Base-by-base conservation (phyloP, 768 basidiomycete genomes). In the Termitomyces sp. region DNA sequence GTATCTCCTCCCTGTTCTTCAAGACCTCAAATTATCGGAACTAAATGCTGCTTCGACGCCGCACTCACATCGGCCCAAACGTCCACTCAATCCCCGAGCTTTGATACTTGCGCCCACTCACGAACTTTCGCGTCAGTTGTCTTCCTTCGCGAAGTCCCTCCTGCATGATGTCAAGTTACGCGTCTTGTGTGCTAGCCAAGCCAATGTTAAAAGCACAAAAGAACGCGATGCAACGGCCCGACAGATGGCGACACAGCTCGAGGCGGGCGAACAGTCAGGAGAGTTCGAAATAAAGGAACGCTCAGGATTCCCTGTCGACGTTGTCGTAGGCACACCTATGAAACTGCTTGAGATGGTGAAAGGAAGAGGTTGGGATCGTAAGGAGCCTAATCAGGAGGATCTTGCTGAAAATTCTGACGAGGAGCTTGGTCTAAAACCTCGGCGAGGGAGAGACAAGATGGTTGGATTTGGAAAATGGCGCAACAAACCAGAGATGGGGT, bases 91-190 rank as follows among this genome's bases (percentile, higher is more conserved):
- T 57, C 93, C 93, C 0, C 84, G 91, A 2, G 90, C 86, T 0
- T 71, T 97, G 45, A 74, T 97, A 45, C 79, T 96, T 15, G 87
- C 90, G 1, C 93, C 93, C 0, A 95, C 93, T 0, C 93, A 96
- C 65, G 93, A 96, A 66, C 81, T 97, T 15, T 77, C 89, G 2
- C 80, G 93, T 3, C 93, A 95, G 65, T 76, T 94, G 0, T 79
- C 91, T 0, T 67, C 70, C 0, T 88, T 86, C 55, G 85, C 91
- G 2, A 95, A 95, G 62, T 70, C 77, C 2, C 74, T 96, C 1
- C 70, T 87, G 24, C 92, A 94, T 68, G 69, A 81, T 15, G 76
- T 83, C 62, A 92, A 91, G 66, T 76, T 95, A 12, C 83, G 88
- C n/a, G 81, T 91, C 0, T 48, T 81, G 37, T 93, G 89, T 56